These are phyloP conservation scores for Fraxinus dipetala DNA, from an alignment of 305 asterid genomes.

Conservation along the genomic window DNA sequence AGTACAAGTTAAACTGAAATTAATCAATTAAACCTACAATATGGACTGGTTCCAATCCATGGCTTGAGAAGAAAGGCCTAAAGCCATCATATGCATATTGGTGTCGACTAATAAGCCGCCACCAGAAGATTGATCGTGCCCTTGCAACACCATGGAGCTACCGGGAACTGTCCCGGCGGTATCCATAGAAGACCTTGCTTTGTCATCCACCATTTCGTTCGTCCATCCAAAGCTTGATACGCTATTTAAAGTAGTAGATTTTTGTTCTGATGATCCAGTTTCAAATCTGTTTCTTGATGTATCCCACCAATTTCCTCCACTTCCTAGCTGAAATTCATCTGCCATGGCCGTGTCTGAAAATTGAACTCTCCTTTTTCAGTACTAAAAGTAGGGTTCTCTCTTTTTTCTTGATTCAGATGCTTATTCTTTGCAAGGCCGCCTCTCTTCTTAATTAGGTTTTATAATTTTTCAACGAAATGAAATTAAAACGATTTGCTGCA, in stretches of 20 bases:
- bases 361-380: neutral
- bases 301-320: conserved; percentile 81
- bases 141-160: conserved; percentile 38
- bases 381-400: neutral
- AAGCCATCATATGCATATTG: conserved; percentile 71
- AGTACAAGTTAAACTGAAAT: neutral
- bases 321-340: conserved; percentile 79
- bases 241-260: conserved; percentile 42
- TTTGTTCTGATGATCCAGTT: conserved; percentile 28
- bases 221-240: conserved; percentile 62
- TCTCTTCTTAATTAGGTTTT: conserved; percentile 8
- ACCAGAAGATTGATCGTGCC: conserved; percentile 25
- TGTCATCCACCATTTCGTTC: conserved; percentile 54
- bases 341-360: conserved; percentile 45
- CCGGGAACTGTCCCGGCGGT: conserved; percentile 30
- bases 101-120: conserved; percentile 35
- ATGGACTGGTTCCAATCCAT: conserved; percentile 82
- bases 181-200: conserved; percentile 48
- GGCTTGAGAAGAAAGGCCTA: conserved; percentile 73
- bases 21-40: conserved; percentile 47
- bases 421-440: conserved; percentile 25
- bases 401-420: conserved; percentile 16
- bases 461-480: conserved; percentile 28
- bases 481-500: conserved; percentile 54
- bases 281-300: conserved; percentile 52